phyloP scores from a whole-genome alignment of 1,284 basidiomycete genomes.

The Naganishia albida region DNA sequence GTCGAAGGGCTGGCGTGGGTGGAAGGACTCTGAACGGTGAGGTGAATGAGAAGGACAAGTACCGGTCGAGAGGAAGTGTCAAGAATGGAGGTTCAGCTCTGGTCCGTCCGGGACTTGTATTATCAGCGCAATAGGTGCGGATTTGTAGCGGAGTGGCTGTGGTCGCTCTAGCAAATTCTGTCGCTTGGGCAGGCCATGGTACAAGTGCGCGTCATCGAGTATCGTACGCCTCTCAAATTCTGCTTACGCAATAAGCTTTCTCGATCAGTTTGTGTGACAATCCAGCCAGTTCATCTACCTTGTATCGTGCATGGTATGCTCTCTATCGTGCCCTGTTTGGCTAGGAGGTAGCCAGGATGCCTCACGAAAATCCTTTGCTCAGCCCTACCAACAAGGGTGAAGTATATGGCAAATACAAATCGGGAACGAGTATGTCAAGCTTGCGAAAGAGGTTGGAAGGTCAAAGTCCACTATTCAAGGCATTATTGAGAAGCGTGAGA shows the following conservation, averaged over 20 bases:
- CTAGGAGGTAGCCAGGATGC: constrained; percentile 3
- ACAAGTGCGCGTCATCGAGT: constrained; percentile 10
- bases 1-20: background rate
- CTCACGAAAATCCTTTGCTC: background rate
- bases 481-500: constrained; percentile 5
- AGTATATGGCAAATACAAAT: background rate
- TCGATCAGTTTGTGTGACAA: background rate
- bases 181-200: no score
- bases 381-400: background rate
- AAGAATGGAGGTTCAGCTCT: no score
- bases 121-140: no score
- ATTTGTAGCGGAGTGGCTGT: no score
- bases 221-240: constrained; percentile 3
- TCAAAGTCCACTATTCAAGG: background rate
- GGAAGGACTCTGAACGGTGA: no score
- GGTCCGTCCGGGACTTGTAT: no score
- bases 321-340: background rate
- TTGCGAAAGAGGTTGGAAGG: background rate
- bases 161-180: no score
- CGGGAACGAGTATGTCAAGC: background rate
- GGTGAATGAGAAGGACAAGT: background rate
- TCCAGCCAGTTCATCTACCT: constrained; percentile 3
- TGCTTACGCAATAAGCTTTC: constrained; percentile 11
- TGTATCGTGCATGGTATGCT: background rate
- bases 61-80: background rate